Conservation (phyloP, 257 asterid species). For the Cynanchum wilfordii region DNA sequence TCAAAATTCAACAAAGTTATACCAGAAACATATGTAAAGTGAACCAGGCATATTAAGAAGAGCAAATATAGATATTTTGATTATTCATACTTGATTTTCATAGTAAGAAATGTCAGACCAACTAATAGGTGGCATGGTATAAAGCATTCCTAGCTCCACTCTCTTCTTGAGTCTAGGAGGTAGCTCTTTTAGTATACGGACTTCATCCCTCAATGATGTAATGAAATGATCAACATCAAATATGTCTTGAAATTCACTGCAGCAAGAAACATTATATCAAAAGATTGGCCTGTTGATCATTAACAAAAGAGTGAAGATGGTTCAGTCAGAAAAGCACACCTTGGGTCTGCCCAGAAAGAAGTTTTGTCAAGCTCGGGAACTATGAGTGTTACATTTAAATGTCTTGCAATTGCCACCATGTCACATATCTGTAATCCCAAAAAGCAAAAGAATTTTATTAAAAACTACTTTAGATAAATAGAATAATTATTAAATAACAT, state of each 20-base stretch:
- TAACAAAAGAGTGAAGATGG: not conserved
- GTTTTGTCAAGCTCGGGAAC: conserved; percentile 98
- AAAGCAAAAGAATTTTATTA: not conserved
- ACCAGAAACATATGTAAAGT: conserved; percentile 4
- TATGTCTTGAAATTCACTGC: conserved; percentile 92
- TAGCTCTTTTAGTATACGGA: conserved; percentile 80
- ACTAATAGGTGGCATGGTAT: conserved; percentile 86
- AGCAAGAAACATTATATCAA: conserved; percentile 12
- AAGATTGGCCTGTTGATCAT: not conserved
- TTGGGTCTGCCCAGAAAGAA: conserved; percentile 97
- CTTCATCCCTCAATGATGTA: conserved; percentile 90
- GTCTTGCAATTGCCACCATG: conserved; percentile 95
- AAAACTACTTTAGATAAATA: not conserved
- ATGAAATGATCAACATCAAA: conserved; percentile 92
- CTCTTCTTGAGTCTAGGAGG: conserved; percentile 86
- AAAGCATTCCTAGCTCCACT: conserved; percentile 67
- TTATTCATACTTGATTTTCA: conserved; percentile 58
- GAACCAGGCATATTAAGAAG: not conserved
- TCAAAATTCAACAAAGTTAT: conserved; percentile 13
- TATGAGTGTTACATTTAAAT: conserved; percentile 80
- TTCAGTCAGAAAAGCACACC: conserved; percentile 38
- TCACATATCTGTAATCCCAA: conserved; percentile 68
- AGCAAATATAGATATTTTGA: conserved; percentile 7
- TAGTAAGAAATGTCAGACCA: conserved; percentile 96
- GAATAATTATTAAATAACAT: not conserved